phyloP scores from a whole-genome alignment of 2,329 filamentous ascomycete genomes.

The Neocatenulostroma microsporum region DNA sequence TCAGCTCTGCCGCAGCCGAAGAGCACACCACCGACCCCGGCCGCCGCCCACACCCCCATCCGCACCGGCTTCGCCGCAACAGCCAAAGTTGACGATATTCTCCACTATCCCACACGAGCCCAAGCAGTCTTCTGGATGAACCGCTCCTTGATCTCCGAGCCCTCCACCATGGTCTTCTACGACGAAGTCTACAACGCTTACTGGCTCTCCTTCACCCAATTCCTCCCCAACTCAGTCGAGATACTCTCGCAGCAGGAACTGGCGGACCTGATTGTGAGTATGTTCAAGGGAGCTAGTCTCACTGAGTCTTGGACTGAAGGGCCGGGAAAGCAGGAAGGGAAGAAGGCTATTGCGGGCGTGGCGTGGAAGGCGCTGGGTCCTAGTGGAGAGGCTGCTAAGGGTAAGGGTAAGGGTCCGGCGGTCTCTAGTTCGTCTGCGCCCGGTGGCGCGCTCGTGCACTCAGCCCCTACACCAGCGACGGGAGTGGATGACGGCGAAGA shows the following conservation, averaged over 20 bases:
- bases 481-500: no score
- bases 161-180: background rate
- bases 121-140: slow-evolving; percentile 6
- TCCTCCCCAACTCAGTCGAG: background rate
- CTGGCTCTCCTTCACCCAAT: background rate
- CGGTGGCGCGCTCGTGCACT: no score
- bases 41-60: no score
- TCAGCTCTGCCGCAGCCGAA: background rate
- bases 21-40: no score
- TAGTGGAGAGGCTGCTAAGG: no score
- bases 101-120: background rate
- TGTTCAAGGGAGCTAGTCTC: slow-evolving; percentile 4
- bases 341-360: background rate
- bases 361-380: slow-evolving; percentile 3
- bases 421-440: no score
- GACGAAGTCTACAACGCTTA: slow-evolving; percentile 1
- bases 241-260: background rate
- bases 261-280: background rate
- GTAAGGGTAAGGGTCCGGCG: no score
- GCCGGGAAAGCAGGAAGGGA: background rate
- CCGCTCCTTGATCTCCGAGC: slow-evolving; percentile 1
- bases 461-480: background rate
- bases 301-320: background rate
- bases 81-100: background rate
- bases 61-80: no score